Evolutionary conservation across 306 rosid genomes (phyloP), one percentile per base, ranked within the genome.

Genomic region (Acmispon strigosus): DNA sequence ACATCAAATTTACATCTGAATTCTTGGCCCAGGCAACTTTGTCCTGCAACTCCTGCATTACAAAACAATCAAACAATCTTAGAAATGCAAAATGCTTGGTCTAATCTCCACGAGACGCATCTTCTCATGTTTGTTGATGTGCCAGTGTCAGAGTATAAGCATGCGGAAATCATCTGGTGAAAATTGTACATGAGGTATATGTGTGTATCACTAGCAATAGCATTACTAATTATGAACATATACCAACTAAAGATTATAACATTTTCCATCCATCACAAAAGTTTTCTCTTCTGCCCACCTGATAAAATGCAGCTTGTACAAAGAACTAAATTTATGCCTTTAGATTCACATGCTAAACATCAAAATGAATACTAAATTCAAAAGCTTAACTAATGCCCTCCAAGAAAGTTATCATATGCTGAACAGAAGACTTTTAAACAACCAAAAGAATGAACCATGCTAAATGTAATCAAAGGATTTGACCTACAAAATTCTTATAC

Each of bases 21-120:
- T 80, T 88, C 76, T 83, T 78, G 39, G 83, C 87, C 78, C 62
- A 54, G 0, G 77, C 81, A 58, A 80, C 85, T 70, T 82, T 83
- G 73, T 84, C 96, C 77, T 83, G 96, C 81, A 90, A 78, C 74
- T 80, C 92, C 97, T 87, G 81, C 75, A 84, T 43, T 52, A 62
- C 70, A 80, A 69, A 27, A 37, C 34, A 47, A 7, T 62, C 36
- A 58, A 36, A 4, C 16, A 19, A 3, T 55, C 58, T 62, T 51
- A 20, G 63, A 52, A 58, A 11, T 50, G 34, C 12, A 66, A 48
- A 5, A 27, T 8, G 6, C 24, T 10, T 27, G 43, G 24, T 20
- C 15, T 29, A 62, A 20, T 44, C 53, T 39, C 67, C 44, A 39
- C 5, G 32, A 17, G 17, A 10, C 50, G 20, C 53, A 7, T 42